Evolutionary conservation across 2,329 filamentous ascomycete species (phyloP).

Genomic region (Chalaropsis ovoidea): DNA sequence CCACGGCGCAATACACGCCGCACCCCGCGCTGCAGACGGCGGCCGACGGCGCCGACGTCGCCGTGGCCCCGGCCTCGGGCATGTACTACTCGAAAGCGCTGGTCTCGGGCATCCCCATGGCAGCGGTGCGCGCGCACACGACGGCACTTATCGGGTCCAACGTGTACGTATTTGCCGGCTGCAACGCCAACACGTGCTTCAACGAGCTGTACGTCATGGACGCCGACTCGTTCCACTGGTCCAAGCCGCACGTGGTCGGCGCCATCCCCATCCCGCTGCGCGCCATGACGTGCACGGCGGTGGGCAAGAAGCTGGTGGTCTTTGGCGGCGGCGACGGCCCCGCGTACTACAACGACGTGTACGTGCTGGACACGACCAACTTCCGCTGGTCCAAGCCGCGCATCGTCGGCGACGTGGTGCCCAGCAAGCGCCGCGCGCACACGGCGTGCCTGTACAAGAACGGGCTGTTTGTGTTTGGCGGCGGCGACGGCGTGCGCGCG

Average conservation of each 20-base stretch:
- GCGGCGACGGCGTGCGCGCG: constrained; percentile 58
- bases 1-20: constrained; percentile 36
- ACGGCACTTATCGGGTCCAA: constrained; percentile 56
- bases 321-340: constrained; percentile 62
- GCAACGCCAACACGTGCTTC: constrained; percentile 56
- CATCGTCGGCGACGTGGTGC: constrained; percentile 47
- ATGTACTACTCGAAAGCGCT: constrained; percentile 64
- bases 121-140: constrained; percentile 55
- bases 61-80: constrained; percentile 53
- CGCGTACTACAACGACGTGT: constrained; percentile 62
- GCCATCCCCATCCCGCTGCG: constrained; percentile 55
- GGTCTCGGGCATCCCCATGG: constrained; percentile 52
- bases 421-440: constrained; percentile 55
- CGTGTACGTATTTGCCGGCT: constrained; percentile 59
- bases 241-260: constrained; percentile 52
- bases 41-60: constrained; percentile 48
- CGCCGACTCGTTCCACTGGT: constrained; percentile 61
- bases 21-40: constrained; percentile 48
- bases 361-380: constrained; percentile 60
- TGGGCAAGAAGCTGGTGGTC: constrained; percentile 59
- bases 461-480: constrained; percentile 62
- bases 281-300: constrained; percentile 62
- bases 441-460: constrained; percentile 63
- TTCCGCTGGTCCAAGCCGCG: constrained; percentile 56
- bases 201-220: constrained; percentile 60